Base-by-base conservation (phyloP, 148 eudicot species). In the Rhododendron kiyosumense region DNA sequence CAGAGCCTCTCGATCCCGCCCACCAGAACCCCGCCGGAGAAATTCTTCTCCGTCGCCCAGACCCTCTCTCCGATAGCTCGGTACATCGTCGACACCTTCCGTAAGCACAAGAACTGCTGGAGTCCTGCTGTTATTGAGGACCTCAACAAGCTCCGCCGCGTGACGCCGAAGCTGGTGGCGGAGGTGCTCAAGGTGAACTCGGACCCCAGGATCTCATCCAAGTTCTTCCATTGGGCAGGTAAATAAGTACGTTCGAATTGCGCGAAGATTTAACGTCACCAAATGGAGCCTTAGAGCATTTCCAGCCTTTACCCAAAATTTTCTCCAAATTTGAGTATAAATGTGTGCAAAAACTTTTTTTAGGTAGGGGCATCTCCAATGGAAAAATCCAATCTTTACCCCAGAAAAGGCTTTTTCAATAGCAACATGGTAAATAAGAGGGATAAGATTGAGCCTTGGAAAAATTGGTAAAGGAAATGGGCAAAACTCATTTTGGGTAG, bases 201-300 rank as follows among this genome's bases (percentile, higher is more conserved):
- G n/a, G 98, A 96, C 81, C 95, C 96, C 0, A 77, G 84, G 48
- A 28, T 92, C 32, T 89, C 94, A 13, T 89, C 99, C 71, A 95
- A 92, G 93, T 94, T 96, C 90, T 96, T 96, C 78, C 93, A 94
- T 81, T 96, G 99, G 99, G 98, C 76, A 28, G 76, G 76, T 71
- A 71, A 17, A 54, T 54, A 54, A 54, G 22, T 20, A 14, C 57
- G 57, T 52, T 18, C 5, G 61, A 54, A 59, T 59, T 59, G 65
- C 65, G 22, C n/a, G 1, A 22, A 20, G 9, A 22, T 59, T 20
- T 59, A 59, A 59, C 65, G 8, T 59, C 22, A 22, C 65, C 65
- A 20, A 4, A 59, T 59, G 65, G 65, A 59, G 26, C 65, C 26
- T 57, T 22, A 22, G n/a, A 20, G 9, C 65, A 59, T 4, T 0